phyloP scores from a whole-genome alignment of 192 early-diverging fungal genomes.

The Backusella morwellensis region DNA sequence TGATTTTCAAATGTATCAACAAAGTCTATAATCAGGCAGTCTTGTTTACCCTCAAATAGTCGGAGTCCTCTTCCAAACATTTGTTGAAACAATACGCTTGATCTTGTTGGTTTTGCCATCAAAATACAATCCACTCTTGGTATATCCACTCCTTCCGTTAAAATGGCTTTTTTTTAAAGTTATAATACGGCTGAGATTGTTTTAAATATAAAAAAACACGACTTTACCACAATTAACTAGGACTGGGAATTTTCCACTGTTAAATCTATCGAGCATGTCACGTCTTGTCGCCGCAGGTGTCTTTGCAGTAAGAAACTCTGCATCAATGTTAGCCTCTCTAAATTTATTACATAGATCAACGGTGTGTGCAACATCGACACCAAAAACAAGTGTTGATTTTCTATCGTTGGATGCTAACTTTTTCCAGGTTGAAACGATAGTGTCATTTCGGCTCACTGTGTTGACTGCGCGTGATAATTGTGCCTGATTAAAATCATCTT shows the following conservation, averaged over 20 bases:
- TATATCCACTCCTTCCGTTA: constrained; percentile 78
- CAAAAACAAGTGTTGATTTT: constrained; percentile 84
- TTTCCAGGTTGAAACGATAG: constrained; percentile 64
- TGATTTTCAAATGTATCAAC: constrained; percentile 63
- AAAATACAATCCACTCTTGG: constrained; percentile 87
- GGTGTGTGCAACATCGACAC: constrained; percentile 80
- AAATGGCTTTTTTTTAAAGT: constrained; percentile 35
- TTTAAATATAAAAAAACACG: background rate
- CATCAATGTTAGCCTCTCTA: constrained; percentile 44
- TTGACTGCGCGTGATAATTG: constrained; percentile 63
- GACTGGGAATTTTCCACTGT: constrained; percentile 60
- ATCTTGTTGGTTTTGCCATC: constrained; percentile 83
- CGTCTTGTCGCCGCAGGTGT: constrained; percentile 54
- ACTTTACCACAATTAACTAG: constrained; percentile 85
- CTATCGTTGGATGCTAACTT: constrained; percentile 47
- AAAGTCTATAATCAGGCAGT: constrained; percentile 87
- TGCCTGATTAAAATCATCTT: constrained; percentile 61
- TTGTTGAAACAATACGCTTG: constrained; percentile 86
- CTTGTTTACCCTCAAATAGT: constrained; percentile 53
- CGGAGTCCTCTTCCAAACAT: constrained; percentile 96
- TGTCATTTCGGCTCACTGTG: constrained; percentile 49
- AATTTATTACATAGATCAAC: constrained; percentile 57
- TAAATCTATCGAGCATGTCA: constrained; percentile 61
- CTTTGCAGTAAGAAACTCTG: constrained; percentile 52
- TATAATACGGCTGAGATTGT: background rate